These are phyloP conservation scores for Tolypocladium album DNA, from an alignment of 2,329 filamentous ascomycete genomes.

Conservation along the genomic window DNA sequence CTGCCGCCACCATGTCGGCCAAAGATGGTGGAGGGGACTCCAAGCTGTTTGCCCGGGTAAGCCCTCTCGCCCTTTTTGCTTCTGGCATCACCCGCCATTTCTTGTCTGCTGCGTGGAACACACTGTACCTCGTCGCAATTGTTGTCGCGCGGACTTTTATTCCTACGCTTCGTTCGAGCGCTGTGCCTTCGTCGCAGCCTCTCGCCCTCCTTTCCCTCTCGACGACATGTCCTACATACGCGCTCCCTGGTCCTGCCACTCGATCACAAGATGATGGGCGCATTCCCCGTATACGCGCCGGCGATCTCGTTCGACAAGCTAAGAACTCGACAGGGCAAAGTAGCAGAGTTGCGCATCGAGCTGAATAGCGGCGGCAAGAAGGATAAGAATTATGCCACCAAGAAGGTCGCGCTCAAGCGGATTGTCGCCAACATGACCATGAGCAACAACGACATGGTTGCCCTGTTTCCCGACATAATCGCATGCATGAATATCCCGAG, in stretches of 20 bases:
- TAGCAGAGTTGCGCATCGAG: constrained; percentile 90
- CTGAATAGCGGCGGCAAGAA: constrained; percentile 92
- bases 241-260: background rate
- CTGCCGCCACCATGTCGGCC: constrained; percentile 37
- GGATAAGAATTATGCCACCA: constrained; percentile 89
- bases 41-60: constrained; percentile 97
- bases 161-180: background rate
- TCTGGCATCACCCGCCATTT: background rate
- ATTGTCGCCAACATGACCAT: constrained; percentile 99
- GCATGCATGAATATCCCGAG: constrained; percentile 90
- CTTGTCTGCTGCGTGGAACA: background rate
- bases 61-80: constrained; percentile 15
- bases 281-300: constrained; percentile 45
- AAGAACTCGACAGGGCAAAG: constrained; percentile 78
- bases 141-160: background rate
- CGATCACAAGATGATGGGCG: constrained; percentile 17
- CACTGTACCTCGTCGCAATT: background rate
- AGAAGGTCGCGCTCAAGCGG: constrained; percentile 98
- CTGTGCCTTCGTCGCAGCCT: background rate
- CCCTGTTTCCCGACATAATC: constrained; percentile 90
- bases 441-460: constrained; percentile 99
- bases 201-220: background rate
- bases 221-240: background rate
- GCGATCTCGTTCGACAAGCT: constrained; percentile 35
- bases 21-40: constrained; percentile 73